These are phyloP conservation scores for Pseudisothecium myosuroides DNA, from an alignment of 225 moss, liverwort and hornwort genomes.

Conservation along the genomic window DNA sequence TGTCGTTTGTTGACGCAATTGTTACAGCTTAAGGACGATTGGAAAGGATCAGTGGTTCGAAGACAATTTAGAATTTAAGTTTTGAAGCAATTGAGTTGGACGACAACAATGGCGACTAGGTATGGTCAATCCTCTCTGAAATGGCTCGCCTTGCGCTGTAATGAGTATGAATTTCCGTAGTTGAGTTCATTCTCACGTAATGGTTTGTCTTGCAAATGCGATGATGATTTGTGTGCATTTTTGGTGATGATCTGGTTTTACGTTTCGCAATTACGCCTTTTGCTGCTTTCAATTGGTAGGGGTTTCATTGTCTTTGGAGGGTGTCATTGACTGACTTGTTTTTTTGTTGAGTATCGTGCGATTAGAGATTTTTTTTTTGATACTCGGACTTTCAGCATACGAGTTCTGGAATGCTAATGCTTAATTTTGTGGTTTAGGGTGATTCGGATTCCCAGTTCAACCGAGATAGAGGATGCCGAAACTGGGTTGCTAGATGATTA, in stretches of 20 bases:
- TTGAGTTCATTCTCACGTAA: neutral
- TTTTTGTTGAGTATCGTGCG: neutral
- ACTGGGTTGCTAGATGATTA: conserved; percentile 28
- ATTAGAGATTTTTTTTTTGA: neutral
- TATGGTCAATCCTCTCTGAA: neutral
- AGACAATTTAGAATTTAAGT: neutral
- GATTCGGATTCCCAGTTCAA: conserved; percentile 23
- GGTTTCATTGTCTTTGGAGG: neutral
- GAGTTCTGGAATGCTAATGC: neutral
- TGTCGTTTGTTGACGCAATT: neutral
- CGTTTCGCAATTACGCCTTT: neutral
- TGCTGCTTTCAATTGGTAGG: neutral
- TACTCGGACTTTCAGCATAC: neutral
- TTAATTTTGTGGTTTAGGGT: conserved; percentile 9
- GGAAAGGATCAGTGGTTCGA: neutral
- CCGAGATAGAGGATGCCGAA: conserved; percentile 53
- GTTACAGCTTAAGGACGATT: neutral
- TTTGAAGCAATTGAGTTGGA: neutral
- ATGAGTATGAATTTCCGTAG: neutral
- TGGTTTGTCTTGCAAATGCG: neutral
- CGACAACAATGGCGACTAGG: conserved; percentile 21
- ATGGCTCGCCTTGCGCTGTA: neutral
- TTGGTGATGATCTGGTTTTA: neutral
- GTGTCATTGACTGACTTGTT: neutral
- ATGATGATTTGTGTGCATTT: neutral